phyloP scores from a whole-genome alignment of 2,329 filamentous ascomycete species.

The Aspergillus caelatus region DNA sequence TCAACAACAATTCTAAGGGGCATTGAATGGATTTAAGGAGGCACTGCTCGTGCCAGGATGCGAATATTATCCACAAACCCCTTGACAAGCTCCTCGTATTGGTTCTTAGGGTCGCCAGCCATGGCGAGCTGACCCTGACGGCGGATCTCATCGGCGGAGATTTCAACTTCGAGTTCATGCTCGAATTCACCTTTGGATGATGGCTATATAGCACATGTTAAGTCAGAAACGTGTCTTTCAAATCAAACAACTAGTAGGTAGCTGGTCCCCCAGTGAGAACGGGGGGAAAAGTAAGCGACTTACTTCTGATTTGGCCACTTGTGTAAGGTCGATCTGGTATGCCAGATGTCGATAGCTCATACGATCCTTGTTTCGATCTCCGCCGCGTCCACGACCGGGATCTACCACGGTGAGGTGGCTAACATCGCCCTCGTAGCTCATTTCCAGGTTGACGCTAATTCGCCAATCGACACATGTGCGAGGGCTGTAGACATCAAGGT shows the following conservation, averaged over 20 bases:
- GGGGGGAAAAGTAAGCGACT: constrained; percentile 16
- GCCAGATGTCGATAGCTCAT: constrained; percentile 86
- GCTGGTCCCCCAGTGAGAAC: neutral
- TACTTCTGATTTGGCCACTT: constrained; percentile 67
- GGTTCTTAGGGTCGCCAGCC: constrained; percentile 41
- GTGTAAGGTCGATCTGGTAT: constrained; percentile 90
- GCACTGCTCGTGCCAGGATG: constrained; percentile 46
- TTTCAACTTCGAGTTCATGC: constrained; percentile 54
- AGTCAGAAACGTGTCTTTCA: neutral
- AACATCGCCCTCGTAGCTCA: constrained; percentile 74
- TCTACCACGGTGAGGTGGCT: constrained; percentile 54
- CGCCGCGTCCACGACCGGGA: constrained; percentile 39
- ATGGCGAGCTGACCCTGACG: constrained; percentile 47
- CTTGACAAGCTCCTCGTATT: constrained; percentile 51
- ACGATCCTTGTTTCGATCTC: constrained; percentile 80
- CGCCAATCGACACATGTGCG: constrained; percentile 81
- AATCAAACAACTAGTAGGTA: neutral
- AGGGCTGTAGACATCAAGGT: constrained; percentile 86
- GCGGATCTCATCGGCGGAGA: constrained; percentile 49
- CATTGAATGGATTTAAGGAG: constrained; percentile 26
- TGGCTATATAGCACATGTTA: constrained; percentile 25
- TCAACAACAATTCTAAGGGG: neutral
- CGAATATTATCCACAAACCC: constrained; percentile 54
- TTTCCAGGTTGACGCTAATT: constrained; percentile 92
- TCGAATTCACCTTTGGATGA: constrained; percentile 44